Conservation (phyloP, 768 basidiomycete genomes). For the Suillus lakei region DNA sequence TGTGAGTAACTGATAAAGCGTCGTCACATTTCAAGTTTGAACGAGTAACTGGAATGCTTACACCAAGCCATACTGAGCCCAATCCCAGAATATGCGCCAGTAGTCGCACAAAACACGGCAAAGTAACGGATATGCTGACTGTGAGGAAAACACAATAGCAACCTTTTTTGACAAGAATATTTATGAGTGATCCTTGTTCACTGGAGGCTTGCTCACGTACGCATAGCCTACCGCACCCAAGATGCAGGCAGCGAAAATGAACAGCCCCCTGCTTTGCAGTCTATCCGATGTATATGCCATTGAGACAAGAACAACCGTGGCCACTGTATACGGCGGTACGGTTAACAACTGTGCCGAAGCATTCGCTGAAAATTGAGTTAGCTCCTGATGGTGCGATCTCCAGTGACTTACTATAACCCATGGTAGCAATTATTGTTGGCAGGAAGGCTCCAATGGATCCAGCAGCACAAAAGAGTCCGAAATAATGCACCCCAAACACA, state of each 20-base stretch:
- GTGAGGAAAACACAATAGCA: constrained; percentile 54
- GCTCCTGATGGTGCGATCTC: too few species aligned
- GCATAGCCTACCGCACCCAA: constrained; percentile 52
- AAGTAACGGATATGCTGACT: constrained; percentile 67
- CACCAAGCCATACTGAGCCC: too few species aligned
- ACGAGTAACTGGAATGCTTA: constrained; percentile 40
- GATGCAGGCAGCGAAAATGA: constrained; percentile 21
- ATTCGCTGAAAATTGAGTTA: too few species aligned
- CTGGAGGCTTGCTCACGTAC: constrained; percentile 39
- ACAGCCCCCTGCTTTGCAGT: constrained; percentile 53
- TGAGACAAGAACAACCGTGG: constrained; percentile 55
- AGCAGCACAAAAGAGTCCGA: too few species aligned
- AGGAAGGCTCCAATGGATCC: too few species aligned
- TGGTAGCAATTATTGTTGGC: too few species aligned
- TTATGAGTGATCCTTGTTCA: constrained; percentile 53
- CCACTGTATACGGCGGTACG: constrained; percentile 76
- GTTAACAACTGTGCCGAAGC: too few species aligned
- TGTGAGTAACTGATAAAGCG: constrained; percentile 54
- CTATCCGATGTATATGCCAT: constrained; percentile 63
- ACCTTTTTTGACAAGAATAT: constrained; percentile 24
- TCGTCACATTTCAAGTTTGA: neutral
- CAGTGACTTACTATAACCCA: too few species aligned
- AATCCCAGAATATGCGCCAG: too few species aligned
- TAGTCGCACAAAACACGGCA: too few species aligned
- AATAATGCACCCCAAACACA: too few species aligned